Percentiles rank a stretch among this genome's conserved stretches.
Conservation (phyloP, 495 filamentous ascomycete genomes). For the Terfezia claveryi region DNA sequence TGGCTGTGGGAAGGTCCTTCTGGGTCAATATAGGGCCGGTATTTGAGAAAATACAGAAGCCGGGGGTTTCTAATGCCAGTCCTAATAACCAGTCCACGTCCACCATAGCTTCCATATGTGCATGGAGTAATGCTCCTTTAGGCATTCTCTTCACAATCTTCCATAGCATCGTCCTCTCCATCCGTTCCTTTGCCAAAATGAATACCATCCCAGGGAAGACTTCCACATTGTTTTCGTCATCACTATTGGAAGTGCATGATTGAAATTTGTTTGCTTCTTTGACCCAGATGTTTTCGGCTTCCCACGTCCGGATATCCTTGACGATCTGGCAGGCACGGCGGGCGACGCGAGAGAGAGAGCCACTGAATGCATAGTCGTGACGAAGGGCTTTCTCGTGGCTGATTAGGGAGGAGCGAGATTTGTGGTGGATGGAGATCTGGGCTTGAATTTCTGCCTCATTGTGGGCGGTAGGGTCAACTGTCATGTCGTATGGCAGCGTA, state of each 20-base stretch:
- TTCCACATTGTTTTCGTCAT: conserved; percentile 39
- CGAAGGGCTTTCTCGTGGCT: conserved; percentile 58
- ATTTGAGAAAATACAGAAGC: conserved; percentile 45
- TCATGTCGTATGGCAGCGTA: too few relatives aligned
- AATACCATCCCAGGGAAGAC: conserved; percentile 82
- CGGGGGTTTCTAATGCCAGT: conserved; percentile 45
- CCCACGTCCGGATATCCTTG: conserved; percentile 49
- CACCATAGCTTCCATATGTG: conserved; percentile 76
- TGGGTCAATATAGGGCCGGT: conserved; percentile 26
- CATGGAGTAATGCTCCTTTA: conserved; percentile 74
- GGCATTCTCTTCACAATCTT: conserved; percentile 67
- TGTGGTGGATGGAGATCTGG: too few relatives aligned
- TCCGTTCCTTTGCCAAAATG: conserved; percentile 47
- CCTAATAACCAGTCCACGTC: conserved; percentile 59
- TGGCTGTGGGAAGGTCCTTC: conserved; percentile 26
- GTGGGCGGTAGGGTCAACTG: too few relatives aligned
- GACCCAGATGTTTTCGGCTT: conserved; percentile 51
- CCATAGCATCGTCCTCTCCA: conserved; percentile 70
- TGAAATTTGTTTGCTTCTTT: conserved; percentile 4
- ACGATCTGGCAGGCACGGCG: conserved; percentile 57
- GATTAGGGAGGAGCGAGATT: conserved; percentile 28
- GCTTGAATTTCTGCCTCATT: too few relatives aligned
- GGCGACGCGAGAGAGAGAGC: conserved; percentile 50
- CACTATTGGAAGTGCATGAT: conserved; percentile 2
- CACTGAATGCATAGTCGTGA: conserved; percentile 47